Conservation (phyloP, 2,329 filamentous ascomycete genomes). For the Biscogniauxia marginata region DNA sequence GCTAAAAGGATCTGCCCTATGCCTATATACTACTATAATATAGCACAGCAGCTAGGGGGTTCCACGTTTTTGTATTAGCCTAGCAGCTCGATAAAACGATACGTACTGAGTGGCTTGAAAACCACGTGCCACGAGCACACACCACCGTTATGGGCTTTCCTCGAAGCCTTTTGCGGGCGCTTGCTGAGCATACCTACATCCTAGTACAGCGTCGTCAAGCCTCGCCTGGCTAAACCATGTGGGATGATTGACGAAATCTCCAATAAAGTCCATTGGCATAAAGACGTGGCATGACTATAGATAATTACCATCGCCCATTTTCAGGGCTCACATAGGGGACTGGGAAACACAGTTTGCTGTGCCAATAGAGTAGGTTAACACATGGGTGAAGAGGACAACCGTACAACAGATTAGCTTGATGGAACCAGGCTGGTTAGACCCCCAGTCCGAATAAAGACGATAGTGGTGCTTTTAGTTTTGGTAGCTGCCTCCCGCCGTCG, state of each 20-base stretch:
- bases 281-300: too few species aligned
- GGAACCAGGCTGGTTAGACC: neutral
- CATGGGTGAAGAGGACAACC: neutral
- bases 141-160: too few species aligned
- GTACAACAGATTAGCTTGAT: neutral
- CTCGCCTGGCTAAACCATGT: conserved; percentile 15
- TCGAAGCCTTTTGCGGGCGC: too few species aligned
- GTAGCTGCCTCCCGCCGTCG: neutral
- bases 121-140: neutral
- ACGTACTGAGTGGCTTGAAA: neutral
- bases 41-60: neutral
- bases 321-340: neutral
- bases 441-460: neutral
- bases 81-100: neutral
- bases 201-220: conserved; percentile 8
- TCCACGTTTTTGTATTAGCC: neutral
- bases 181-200: too few species aligned
- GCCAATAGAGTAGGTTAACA: neutral
- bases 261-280: conserved; percentile 4
- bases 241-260: conserved; percentile 20
- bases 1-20: neutral
- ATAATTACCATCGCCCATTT: too few species aligned
- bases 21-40: neutral
- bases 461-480: neutral
- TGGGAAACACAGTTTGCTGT: neutral